phyloP scores from a whole-genome alignment of 768 basidiomycete genomes.

The Rickenella mellea region DNA sequence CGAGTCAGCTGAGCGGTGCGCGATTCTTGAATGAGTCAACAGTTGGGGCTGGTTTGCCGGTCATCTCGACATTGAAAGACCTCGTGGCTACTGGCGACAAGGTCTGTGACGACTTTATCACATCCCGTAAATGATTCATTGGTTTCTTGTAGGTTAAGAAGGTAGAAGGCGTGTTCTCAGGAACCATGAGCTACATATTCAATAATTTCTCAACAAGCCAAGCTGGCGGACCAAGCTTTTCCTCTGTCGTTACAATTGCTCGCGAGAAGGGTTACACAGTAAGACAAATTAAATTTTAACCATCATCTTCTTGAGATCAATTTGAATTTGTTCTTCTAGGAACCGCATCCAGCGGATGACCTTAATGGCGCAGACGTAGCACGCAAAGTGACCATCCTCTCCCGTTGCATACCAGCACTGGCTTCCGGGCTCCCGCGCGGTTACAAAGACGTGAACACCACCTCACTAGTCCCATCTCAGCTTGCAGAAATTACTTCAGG shows the following conservation, averaged over 20 bases:
- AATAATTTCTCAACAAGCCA: slow-evolving; percentile 81
- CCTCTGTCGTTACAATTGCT: slow-evolving; percentile 79
- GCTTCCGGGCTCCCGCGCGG: slow-evolving; percentile 58
- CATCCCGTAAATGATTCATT: background rate
- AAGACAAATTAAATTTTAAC: slow-evolving; percentile 11
- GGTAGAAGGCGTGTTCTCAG: slow-evolving; percentile 96
- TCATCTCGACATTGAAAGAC: slow-evolving; percentile 87
- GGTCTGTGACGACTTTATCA: slow-evolving; percentile 28
- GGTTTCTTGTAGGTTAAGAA: slow-evolving; percentile 51
- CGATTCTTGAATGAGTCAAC: slow-evolving; percentile 81
- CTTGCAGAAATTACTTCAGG: slow-evolving; percentile 62
- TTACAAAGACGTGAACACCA: slow-evolving; percentile 70
- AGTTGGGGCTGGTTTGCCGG: slow-evolving; percentile 91
- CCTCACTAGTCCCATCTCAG: slow-evolving; percentile 75
- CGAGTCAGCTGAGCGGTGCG: slow-evolving; percentile 51
- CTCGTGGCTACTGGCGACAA: slow-evolving; percentile 88
- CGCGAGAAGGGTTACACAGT: slow-evolving; percentile 95
- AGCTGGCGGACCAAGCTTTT: slow-evolving; percentile 67
- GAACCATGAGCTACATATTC: slow-evolving; percentile 98
- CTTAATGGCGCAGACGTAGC: slow-evolving; percentile 96
- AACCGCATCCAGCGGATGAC: slow-evolving; percentile 96
- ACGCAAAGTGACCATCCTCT: slow-evolving; percentile 91
- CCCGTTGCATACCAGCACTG: slow-evolving; percentile 38
- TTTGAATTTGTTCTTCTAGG: slow-evolving; percentile 35
- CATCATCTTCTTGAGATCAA: background rate